Conservation (phyloP, 1,284 basidiomycete genomes). For the Marasmius sp. region DNA sequence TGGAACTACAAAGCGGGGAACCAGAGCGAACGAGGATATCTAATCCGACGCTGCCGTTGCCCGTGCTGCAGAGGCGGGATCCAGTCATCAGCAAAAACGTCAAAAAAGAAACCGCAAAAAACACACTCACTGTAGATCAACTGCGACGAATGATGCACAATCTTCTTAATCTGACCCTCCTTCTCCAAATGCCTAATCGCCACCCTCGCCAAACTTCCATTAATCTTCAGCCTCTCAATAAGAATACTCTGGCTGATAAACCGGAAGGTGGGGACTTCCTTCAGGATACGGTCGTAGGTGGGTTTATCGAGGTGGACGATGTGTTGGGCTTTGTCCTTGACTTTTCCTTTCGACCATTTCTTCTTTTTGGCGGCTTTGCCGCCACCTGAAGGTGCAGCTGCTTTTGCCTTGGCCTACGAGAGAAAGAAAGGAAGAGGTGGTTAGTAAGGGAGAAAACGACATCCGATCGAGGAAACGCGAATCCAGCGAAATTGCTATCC, state of each 20-base stretch:
- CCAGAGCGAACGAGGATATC: no score
- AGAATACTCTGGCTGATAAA: conserved; percentile 98
- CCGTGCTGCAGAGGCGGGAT: no score
- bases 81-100: no score
- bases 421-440: conserved; percentile 3
- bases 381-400: conserved; percentile 65
- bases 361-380: conserved; percentile 95
- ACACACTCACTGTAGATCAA: conserved; percentile 84
- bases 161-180: conserved; percentile 94
- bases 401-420: conserved; percentile 77
- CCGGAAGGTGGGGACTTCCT: conserved; percentile 99
- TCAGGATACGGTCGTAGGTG: conserved; percentile 93
- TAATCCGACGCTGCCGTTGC: no score
- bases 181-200: conserved; percentile 94
- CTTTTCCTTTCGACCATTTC: conserved; percentile 99
- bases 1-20: no score
- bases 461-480: conserved; percentile 6
- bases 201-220: conserved; percentile 91
- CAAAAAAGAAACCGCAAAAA: not conserved
- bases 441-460: conserved; percentile 5
- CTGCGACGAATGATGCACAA: conserved; percentile 95
- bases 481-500: not conserved
- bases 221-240: conserved; percentile 97
- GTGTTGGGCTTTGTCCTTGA: conserved; percentile 98
- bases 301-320: conserved; percentile 91